Evolutionary conservation across 352 stramenopile species (phyloP), one percentile per base, ranked within the genome.

Genomic region (Aphanomyces stellatus): DNA sequence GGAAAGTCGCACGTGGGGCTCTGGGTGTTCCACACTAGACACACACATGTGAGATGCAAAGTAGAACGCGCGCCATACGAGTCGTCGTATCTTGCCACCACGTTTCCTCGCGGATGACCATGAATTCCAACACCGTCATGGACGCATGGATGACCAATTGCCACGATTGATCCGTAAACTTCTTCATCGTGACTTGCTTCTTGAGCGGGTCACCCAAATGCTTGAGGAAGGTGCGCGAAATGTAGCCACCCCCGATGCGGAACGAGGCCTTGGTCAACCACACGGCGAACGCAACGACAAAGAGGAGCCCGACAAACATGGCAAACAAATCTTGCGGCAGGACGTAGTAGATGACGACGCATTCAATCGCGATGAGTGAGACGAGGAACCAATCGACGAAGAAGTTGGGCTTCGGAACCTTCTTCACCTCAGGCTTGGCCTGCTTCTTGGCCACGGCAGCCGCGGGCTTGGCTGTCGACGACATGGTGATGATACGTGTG

Each of bases 121-220:
- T 72, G 53, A 89, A 74, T 74, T 94, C 87, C 63, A 91, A 88
- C 69, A 90, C 77, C 15, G 85, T 85, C 85, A 96, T 93, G 24
- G 76, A 85, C 34, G 79, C 74, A 71, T 96, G 87, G 72, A 94
- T 90, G 43, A 68, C 79, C 27, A 95, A 73, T 69, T 94, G 87
- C 87, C 87, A 96, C 27, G 84, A 91, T 79, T 96, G 87, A 64
- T 94, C 86, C 43, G 77, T 88, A 79, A 87, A 96, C 71, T 96
- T 96, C 70, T 91, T 90, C 81, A 92, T 89, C 34, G 85, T 82
- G 68, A 91, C 70, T 25, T 74, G 49, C 72, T 93, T 94, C 72
- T 82, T 83, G 19, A 96, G 74, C 37, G 87, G 87, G 66, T 95
- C 80, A 6, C 82, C 80, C 22, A 93, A 69, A 74, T 93, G 82